These are phyloP conservation scores for Penicillium robsamsonii DNA, from an alignment of 495 filamentous ascomycete genomes.

Conservation along the genomic window DNA sequence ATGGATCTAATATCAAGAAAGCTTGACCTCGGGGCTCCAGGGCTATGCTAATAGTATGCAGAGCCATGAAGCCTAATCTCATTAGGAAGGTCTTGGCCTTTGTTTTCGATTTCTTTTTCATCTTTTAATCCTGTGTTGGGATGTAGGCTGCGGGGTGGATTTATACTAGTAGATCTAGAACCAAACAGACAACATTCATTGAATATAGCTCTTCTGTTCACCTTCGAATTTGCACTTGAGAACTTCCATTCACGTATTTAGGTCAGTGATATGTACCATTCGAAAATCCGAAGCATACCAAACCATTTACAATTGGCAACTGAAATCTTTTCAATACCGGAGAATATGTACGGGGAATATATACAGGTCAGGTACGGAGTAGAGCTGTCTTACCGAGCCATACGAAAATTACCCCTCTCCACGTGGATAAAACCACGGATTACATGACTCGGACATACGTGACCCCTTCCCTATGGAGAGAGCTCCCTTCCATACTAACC, in stretches of 20 bases:
- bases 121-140: neutral
- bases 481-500: slow-evolving; percentile 2
- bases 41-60: neutral
- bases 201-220: neutral
- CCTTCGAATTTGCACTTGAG: neutral
- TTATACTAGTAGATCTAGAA: neutral
- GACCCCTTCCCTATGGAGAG: slow-evolving; percentile 13
- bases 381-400: neutral
- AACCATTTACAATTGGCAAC: too few species aligned
- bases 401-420: slow-evolving; percentile 4
- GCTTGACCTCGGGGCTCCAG: neutral
- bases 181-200: neutral
- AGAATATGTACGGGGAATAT: neutral
- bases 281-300: neutral
- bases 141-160: neutral
- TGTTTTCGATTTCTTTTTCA: neutral
- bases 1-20: neutral
- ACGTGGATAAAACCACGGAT: neutral
- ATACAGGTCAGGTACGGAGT: too few species aligned
- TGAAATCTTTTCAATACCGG: neutral
- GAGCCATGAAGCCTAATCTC: neutral
- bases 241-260: neutral
- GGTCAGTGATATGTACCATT: neutral
- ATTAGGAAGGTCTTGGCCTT: slow-evolving; percentile 4
- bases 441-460: slow-evolving; percentile 10